phyloP scores from a whole-genome alignment of 371 early-diverging fungal genomes.

The Syncephalastrum sp. region DNA sequence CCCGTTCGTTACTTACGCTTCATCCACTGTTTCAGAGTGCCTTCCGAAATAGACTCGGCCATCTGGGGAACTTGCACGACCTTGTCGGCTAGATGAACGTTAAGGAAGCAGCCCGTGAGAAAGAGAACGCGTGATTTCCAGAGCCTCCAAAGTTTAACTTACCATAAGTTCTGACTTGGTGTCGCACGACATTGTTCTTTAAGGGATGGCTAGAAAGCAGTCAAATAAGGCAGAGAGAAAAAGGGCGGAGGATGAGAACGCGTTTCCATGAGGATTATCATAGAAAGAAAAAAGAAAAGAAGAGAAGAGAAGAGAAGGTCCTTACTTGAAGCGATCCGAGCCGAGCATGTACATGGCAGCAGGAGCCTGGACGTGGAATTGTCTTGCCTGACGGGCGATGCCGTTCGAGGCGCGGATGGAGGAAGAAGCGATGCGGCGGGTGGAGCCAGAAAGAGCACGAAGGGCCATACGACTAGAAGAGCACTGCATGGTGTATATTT shows the following conservation, averaged over 20 bases:
- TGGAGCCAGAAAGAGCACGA: constrained; percentile 11
- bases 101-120: not conserved
- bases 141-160: constrained; percentile 4
- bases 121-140: not conserved
- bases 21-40: constrained; percentile 92
- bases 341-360: constrained; percentile 36
- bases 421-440: constrained; percentile 10
- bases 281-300: not conserved
- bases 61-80: constrained; percentile 92
- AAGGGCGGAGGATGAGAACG: not conserved
- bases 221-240: not conserved
- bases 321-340: constrained; percentile 35
- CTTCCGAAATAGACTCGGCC: constrained; percentile 98
- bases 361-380: constrained; percentile 43
- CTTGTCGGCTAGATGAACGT: constrained; percentile 56
- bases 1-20: constrained; percentile 70
- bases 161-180: constrained; percentile 49
- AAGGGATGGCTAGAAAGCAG: constrained; percentile 9
- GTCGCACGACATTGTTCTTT: constrained; percentile 15
- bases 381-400: constrained; percentile 26
- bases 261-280: not conserved
- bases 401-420: constrained; percentile 3
- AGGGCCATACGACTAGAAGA: constrained; percentile 14
- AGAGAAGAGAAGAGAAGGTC: not conserved
- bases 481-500: constrained; percentile 12